Evolutionary conservation across 2,329 filamentous ascomycete species (phyloP).

Genomic region (Lachnellula arida): DNA sequence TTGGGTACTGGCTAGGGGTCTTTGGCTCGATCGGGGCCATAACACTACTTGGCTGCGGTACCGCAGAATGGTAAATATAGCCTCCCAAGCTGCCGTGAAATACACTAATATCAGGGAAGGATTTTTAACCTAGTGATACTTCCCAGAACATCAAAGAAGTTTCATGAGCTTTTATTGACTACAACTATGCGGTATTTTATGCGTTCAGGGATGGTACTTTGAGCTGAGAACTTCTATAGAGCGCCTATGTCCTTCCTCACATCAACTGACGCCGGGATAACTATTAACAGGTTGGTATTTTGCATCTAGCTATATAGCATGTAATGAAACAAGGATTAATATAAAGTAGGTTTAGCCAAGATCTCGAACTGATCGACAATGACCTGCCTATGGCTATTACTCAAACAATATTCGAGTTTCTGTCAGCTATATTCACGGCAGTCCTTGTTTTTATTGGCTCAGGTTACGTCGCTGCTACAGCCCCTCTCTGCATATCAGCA

Average conservation of each 20-base stretch:
- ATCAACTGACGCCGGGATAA: slow-evolving; percentile 10
- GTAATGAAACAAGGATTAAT: neutral
- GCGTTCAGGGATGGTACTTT: neutral
- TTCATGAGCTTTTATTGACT: neutral
- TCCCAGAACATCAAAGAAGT: neutral
- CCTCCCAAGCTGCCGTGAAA: no score
- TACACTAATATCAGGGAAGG: no score
- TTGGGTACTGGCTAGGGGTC: neutral
- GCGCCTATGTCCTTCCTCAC: slow-evolving; percentile 33
- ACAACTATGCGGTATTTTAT: neutral
- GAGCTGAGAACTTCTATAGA: neutral
- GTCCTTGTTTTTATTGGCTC: neutral
- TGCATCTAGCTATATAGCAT: no score
- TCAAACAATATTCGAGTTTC: slow-evolving; percentile 6
- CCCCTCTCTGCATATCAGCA: slow-evolving; percentile 33
- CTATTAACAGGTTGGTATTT: slow-evolving; percentile 32
- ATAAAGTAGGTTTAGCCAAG: slow-evolving; percentile 38
- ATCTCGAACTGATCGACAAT: slow-evolving; percentile 25
- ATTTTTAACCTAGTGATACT: no score
- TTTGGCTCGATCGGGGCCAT: neutral
- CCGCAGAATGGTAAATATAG: no score
- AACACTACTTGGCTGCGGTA: no score
- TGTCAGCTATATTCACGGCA: neutral
- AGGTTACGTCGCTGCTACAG: neutral
- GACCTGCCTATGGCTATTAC: slow-evolving; percentile 28